Conservation (phyloP, 768 basidiomycete species). For the Coprinellus aureogranulatus region DNA sequence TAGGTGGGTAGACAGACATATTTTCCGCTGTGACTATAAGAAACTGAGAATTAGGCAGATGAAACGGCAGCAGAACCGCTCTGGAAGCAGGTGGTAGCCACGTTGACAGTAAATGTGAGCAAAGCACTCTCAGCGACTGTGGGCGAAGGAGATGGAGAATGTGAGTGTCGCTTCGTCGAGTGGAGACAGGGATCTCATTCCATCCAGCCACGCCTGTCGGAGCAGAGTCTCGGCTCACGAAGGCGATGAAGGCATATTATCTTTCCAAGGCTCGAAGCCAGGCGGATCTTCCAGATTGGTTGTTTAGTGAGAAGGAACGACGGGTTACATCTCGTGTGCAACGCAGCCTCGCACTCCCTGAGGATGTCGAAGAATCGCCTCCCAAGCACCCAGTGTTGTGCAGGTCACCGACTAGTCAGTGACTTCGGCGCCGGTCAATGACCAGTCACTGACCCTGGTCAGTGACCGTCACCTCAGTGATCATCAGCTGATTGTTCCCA, state of each 20-base stretch:
- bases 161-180: slow-evolving; percentile 17
- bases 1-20: no score
- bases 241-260: slow-evolving; percentile 69
- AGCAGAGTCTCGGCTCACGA: slow-evolving; percentile 56
- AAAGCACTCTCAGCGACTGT: slow-evolving; percentile 54
- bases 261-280: slow-evolving; percentile 56
- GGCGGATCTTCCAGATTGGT: slow-evolving; percentile 62
- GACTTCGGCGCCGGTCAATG: no score
- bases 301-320: slow-evolving; percentile 59
- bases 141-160: slow-evolving; percentile 41
- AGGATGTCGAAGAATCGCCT: no score
- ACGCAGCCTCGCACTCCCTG: no score
- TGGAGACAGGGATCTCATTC: no score
- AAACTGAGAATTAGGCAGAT: not conserved
- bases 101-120: slow-evolving; percentile 54
- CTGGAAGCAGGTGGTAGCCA: slow-evolving; percentile 56
- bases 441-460: no score
- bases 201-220: slow-evolving; percentile 48
- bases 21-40: not conserved
- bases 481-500: no score
- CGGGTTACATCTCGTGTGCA: slow-evolving; percentile 14
- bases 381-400: no score
- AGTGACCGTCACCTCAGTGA: no score
- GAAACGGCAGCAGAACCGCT: slow-evolving; percentile 21
- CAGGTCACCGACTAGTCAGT: no score